Percentiles rank a stretch among this genome's conserved stretches.
Evolutionary conservation across 768 basidiomycete species (phyloP).

Genomic region (Leccinum imitatum): DNA sequence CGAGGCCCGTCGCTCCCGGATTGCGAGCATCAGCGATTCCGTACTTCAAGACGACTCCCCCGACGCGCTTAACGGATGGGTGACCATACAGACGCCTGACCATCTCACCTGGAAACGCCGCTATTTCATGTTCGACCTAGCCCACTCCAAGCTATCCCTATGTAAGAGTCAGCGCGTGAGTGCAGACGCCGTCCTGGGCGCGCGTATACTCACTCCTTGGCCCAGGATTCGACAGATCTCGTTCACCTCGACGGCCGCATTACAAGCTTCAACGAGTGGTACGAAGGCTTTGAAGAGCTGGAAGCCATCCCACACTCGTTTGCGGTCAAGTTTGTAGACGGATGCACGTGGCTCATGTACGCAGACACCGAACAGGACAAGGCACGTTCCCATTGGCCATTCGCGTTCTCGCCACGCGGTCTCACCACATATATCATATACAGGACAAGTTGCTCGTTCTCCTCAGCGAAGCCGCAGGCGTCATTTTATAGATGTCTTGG

Average conservation of each 20-base stretch:
- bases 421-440: conserved; percentile 1
- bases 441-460: conserved; percentile 31
- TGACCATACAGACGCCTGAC: conserved; percentile 57
- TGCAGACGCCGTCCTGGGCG: not conserved
- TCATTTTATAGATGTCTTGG: conserved; percentile 23
- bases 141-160: conserved; percentile 42
- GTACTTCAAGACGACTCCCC: conserved; percentile 42
- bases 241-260: conserved; percentile 49
- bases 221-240: conserved; percentile 34
- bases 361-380: conserved; percentile 65
- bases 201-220: conserved; percentile 5
- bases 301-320: conserved; percentile 66
- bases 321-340: conserved; percentile 59
- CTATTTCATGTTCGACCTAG: conserved; percentile 55
- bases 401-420: not conserved
- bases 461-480: conserved; percentile 30
- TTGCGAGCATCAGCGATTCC: conserved; percentile 45
- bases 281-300: conserved; percentile 66
- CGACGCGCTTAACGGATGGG: conserved; percentile 53
- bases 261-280: conserved; percentile 55
- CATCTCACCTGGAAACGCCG: conserved; percentile 61
- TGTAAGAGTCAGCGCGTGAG: conserved; percentile 53
- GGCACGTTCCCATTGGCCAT: conserved; percentile 31
- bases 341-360: conserved; percentile 54
- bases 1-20: conserved; percentile 38